Conservation (phyloP, 2,329 filamentous ascomycete species). For the Fusarium guadeloupense region DNA sequence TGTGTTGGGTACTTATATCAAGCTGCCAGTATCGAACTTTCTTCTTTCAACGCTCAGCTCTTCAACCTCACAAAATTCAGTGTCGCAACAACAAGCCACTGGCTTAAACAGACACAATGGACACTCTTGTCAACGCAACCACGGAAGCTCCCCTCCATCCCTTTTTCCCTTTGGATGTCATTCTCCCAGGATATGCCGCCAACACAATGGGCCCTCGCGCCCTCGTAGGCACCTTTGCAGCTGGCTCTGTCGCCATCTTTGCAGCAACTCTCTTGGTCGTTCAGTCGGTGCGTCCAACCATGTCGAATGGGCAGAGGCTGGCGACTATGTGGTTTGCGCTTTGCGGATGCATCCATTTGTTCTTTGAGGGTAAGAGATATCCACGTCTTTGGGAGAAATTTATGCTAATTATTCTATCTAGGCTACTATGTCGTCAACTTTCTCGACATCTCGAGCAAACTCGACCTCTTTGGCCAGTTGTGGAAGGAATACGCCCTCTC, state of each 20-base stretch:
- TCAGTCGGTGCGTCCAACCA: conserved; percentile 60
- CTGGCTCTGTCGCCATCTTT: conserved; percentile 66
- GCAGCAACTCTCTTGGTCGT: conserved; percentile 62
- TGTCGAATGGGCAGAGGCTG: conserved; percentile 64
- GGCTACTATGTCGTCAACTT: conserved; percentile 61
- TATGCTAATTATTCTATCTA: conserved; percentile 29
- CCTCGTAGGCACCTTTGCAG: conserved; percentile 68
- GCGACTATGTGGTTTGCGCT: conserved; percentile 80
- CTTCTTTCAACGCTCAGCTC: neutral
- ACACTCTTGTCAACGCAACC: conserved; percentile 18
- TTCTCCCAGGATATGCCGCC: conserved; percentile 70
- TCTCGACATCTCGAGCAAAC: conserved; percentile 50
- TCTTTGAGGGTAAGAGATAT: conserved; percentile 51
- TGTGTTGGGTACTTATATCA: neutral
- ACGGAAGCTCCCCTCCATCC: conserved; percentile 59
- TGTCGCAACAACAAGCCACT: neutral
- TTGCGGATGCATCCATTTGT: conserved; percentile 63
- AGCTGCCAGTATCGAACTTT: neutral
- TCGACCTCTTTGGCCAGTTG: conserved; percentile 60
- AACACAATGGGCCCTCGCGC: conserved; percentile 69
- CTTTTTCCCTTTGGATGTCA: conserved; percentile 74
- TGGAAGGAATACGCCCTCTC: conserved; percentile 69
- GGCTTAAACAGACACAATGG: conserved; percentile 21
- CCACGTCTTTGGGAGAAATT: accelerated
- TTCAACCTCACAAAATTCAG: neutral